phyloP scores from a whole-genome alignment of 1,139 yeast genomes.

The Taphrina sp. region DNA sequence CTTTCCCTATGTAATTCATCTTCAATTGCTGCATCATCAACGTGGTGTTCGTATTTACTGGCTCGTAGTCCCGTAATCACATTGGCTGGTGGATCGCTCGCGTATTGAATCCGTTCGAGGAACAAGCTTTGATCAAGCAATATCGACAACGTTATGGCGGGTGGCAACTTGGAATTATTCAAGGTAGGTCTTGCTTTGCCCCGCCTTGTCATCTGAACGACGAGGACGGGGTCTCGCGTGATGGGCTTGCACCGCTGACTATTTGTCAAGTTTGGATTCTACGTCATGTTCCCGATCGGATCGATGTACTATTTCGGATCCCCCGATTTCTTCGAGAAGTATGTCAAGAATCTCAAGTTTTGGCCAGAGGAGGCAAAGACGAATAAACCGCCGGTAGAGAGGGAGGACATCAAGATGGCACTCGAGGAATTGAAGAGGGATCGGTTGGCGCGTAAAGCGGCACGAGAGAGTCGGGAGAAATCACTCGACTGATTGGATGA shows the following conservation, averaged over 20 bases:
- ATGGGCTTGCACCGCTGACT: too few species aligned
- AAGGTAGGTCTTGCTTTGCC: conserved; percentile 17
- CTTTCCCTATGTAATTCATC: too few species aligned
- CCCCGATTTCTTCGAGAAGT: conserved; percentile 28
- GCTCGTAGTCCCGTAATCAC: too few species aligned
- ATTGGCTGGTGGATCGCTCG: too few species aligned
- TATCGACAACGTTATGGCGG: too few species aligned
- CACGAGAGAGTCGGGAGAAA: not conserved
- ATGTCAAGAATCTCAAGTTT: conserved; percentile 31
- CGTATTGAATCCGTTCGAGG: too few species aligned
- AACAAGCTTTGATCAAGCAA: too few species aligned
- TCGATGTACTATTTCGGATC: conserved; percentile 32
- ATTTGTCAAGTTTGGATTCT: conserved; percentile 34
- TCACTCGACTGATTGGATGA: conserved; percentile 1
- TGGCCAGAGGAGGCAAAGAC: conserved; percentile 33
- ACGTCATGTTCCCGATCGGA: conserved; percentile 32
- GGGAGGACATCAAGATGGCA: conserved; percentile 29
- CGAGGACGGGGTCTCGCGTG: too few species aligned
- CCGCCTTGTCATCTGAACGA: too few species aligned
- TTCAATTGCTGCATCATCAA: too few species aligned
- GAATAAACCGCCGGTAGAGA: conserved; percentile 30
- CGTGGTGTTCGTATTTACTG: too few species aligned
- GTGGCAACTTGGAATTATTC: conserved; percentile 30
- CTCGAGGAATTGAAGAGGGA: conserved; percentile 22
- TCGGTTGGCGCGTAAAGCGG: conserved; percentile 17